These are phyloP conservation scores for Phaeosphaeriaceae sp. DNA, from an alignment of 2,329 filamentous ascomycete genomes.

Conservation along the genomic window DNA sequence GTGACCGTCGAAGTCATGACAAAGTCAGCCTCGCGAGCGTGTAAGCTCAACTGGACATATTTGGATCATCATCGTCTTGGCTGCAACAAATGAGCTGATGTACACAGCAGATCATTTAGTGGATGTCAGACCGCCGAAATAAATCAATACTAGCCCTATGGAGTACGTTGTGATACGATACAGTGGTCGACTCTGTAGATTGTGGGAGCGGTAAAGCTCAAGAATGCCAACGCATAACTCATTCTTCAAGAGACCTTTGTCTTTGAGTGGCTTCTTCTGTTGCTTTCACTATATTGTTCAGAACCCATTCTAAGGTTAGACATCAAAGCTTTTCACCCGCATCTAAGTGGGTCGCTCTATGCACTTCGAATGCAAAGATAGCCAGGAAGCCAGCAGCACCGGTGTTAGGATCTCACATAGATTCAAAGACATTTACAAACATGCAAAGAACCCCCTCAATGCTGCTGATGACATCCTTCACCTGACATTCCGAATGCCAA, in stretches of 20 bases:
- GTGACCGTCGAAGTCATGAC: background rate
- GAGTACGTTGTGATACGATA: background rate
- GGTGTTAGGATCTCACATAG: background rate
- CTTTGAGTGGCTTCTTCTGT: too few relatives aligned
- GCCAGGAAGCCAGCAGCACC: background rate
- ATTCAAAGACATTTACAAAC: background rate
- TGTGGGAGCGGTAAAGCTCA: background rate
- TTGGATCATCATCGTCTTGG: background rate
- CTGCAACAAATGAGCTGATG: background rate
- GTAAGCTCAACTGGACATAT: background rate
- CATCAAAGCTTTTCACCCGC: too few relatives aligned
- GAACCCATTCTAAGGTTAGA: too few relatives aligned
- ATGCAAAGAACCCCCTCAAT: background rate
- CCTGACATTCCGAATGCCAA: background rate
- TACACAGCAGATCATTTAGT: background rate
- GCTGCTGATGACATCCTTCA: background rate
- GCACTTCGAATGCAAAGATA: background rate
- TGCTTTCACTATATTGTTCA: too few relatives aligned
- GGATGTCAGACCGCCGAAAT: background rate
- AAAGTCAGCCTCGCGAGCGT: background rate
- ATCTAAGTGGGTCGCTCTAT: too few relatives aligned
- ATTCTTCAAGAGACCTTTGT: too few relatives aligned
- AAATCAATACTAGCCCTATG: background rate
- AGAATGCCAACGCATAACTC: too few relatives aligned
- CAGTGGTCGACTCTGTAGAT: background rate